Percentiles rank a stretch among this genome's conserved stretches.
These are phyloP conservation scores for Alternaria arborescens DNA, from an alignment of 2,329 filamentous ascomycete species.

Conservation along the genomic window DNA sequence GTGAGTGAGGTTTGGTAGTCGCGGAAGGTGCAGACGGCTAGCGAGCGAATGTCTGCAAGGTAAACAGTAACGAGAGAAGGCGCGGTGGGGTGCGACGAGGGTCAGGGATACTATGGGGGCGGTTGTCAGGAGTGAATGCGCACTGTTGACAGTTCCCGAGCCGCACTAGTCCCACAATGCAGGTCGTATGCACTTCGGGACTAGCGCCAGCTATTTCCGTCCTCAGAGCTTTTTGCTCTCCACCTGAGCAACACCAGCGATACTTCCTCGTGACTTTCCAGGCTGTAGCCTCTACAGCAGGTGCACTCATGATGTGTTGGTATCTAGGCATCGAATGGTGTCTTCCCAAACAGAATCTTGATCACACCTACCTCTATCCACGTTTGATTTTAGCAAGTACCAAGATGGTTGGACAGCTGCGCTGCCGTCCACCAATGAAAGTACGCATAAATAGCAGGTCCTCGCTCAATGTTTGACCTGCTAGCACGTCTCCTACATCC, in stretches of 20 bases:
- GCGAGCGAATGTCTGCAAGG: conserved; percentile 33
- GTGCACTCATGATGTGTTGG: background rate
- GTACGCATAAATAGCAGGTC: no score
- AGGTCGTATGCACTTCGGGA: conserved; percentile 2
- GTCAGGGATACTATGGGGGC: conserved; percentile 27
- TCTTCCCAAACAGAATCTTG: background rate
- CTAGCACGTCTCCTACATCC: background rate
- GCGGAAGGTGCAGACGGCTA: conserved; percentile 25
- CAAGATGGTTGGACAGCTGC: no score
- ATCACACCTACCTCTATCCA: background rate
- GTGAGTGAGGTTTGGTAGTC: conserved; percentile 9
- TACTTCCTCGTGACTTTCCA: background rate
- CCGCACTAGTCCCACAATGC: conserved; percentile 17
- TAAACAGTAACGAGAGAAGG: conserved; percentile 30
- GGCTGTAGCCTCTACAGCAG: background rate
- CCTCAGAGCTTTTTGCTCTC: background rate
- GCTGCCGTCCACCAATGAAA: no score
- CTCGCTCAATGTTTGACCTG: background rate
- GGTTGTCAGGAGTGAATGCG: conserved; percentile 45
- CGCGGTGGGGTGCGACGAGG: conserved; percentile 32
- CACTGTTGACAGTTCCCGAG: conserved; percentile 23
- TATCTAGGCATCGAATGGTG: background rate
- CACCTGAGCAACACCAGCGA: background rate
- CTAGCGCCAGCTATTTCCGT: conserved; percentile 11
- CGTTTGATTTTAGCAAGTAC: no score